Evolutionary conservation across 2,329 filamentous ascomycete species (phyloP), one percentile per base, ranked within the genome.

Genomic region (Sclerotiophoma versabilis): DNA sequence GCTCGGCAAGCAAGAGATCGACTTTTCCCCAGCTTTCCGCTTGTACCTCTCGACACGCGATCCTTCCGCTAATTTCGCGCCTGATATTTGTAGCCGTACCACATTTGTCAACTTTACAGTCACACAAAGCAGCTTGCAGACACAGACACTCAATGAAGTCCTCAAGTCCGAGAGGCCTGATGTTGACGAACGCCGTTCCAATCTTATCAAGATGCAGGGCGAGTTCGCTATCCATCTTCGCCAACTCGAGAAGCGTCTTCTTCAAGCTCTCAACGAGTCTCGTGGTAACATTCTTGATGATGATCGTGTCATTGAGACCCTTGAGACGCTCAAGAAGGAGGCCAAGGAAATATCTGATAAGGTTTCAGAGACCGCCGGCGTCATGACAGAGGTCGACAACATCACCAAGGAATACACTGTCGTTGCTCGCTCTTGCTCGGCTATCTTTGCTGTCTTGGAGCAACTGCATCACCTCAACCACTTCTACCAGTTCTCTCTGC

Each of bases 21-120:
- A 99, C 76, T 99, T 99, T 78, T 99, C 95, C 44, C 93, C 95
- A 1, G 87, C 93, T 0, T 99, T 99, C 83, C 95, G 89, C 78
- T 84, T 99, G 26, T 99, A 96, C 75, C 81, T 99, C 32, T 97
- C 93, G 0, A 99, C 96, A 1, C 85, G 93, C 68, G 95, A 99
- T 79, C 96, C 96, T 1, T 99, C 96, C 34, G 93, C 95, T 22
- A 91, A 89, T 7, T 99, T 99, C 74, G 87, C 95, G 7, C 96
- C 95, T 0, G 95, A 99, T 72, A 92, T 99, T 60, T 99, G 96
- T 86, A 96, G 92, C 81, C 87, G 96, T 69, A 98, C 95, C 6
- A 99, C 96, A 0, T 96, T 99, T 77, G 95, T 99, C 83, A 99
- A 99, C 79, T 99, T 99, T 68, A 98, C 96, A 1, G 93, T 99